Evolutionary conservation across 305 asterid genomes (phyloP).

Genomic region (Coffea humblotiana): DNA sequence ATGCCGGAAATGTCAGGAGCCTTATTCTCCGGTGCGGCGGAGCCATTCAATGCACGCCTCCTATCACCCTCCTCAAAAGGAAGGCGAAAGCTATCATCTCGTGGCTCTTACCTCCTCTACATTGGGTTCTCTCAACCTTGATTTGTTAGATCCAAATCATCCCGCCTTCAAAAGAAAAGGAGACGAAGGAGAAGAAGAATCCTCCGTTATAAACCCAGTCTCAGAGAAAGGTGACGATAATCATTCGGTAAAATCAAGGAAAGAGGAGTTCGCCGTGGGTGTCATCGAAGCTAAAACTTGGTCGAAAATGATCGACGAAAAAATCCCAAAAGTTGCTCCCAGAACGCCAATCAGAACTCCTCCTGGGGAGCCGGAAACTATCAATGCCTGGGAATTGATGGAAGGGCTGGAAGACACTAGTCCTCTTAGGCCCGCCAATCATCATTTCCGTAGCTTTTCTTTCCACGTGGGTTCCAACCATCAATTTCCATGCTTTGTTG

Average conservation of each 20-base stretch:
- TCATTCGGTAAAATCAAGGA: constrained; percentile 24
- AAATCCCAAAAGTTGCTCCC: constrained; percentile 64
- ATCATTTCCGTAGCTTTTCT: constrained; percentile 69
- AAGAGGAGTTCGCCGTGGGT: constrained; percentile 47
- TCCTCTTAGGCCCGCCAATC: constrained; percentile 40
- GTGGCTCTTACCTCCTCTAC: constrained; percentile 90
- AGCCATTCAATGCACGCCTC: constrained; percentile 66
- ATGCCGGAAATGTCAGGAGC: constrained; percentile 64
- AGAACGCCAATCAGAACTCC: constrained; percentile 62
- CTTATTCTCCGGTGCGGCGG: constrained; percentile 67
- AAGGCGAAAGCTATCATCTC: constrained; percentile 51
- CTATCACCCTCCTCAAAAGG: constrained; percentile 41
- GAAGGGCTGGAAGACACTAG: constrained; percentile 77
- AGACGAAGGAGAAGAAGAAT: not conserved
- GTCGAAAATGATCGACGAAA: constrained; percentile 75
- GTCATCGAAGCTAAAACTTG: constrained; percentile 74
- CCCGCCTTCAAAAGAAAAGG: constrained; percentile 14
- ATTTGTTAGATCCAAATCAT: constrained; percentile 37
- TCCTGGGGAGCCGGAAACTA: constrained; percentile 75
- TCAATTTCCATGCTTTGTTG: constrained; percentile 27
- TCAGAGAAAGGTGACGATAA: not conserved
- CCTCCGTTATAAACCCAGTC: not conserved
- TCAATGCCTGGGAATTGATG: constrained; percentile 89
- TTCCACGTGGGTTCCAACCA: constrained; percentile 37
- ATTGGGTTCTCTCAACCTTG: constrained; percentile 69